Base-by-base conservation (phyloP, 345 rosid species). In the Pistacia integerrima region DNA sequence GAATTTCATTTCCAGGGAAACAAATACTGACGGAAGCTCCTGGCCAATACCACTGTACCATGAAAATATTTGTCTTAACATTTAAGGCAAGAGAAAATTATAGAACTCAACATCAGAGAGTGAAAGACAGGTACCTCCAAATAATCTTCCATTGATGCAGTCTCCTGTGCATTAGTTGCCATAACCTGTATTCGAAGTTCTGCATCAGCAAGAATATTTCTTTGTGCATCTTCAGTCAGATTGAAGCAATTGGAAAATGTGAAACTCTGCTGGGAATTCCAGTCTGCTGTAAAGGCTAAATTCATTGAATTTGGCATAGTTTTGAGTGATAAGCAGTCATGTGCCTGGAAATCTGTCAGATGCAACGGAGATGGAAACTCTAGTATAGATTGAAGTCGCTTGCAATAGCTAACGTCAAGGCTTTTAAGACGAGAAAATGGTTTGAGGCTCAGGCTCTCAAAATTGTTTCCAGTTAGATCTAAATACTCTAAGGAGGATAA, bases 381-480 rank as follows among this genome's bases (percentile, higher is more conserved):
- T 46, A 4, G 28, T 17, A 72, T 3, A 8, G 67, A 72, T 44
- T 28, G 18, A 46, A 72, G 55, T 41, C 56, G 58, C 56, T 38
- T 57, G 75, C 75, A 58, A 60, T 58, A 58, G 16, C 66, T 72
- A 20, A 72, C 10, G 56, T 59, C n/a, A 20, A 72, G 65, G 25
- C 25, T 4, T 20, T 60, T 59, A 12, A 72, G 56, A 59, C 25
- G 17, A 60, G 75, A 22, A 72, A 72, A 60, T 4, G 57, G 41
- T 44, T 72, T 72, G 46, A 72, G 56, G 20, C 22, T 25, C 46
- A 72, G 55, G 75, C 58, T 72, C 16, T 22, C 58, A 46, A 72
- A 72, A 46, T 60, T 60, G 57, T 60, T 72, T 41, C 67, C 14
- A 46, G 5, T 58, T 61, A 72, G 41, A 60, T 35, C 30, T 70